Base-by-base conservation (phyloP, 208 protist species). In the Tritrichomonas musculus region DNA sequence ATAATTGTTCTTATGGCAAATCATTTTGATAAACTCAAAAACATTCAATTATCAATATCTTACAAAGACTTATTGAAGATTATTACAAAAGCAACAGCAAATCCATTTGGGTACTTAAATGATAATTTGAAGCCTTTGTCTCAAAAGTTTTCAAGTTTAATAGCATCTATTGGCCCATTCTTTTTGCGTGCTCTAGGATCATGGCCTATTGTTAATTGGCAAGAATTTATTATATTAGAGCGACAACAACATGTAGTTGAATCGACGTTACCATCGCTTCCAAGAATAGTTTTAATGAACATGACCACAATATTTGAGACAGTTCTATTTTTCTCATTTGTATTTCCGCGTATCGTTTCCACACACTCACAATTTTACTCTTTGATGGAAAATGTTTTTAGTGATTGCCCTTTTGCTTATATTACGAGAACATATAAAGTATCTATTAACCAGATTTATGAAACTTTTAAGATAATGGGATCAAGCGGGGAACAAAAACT, bases 121-220 rank as follows among this genome's bases (percentile, higher is more conserved):
- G 17, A 22, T 5, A 60, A 5, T 22, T 17, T 60, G 11, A 60
- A 60, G 53, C 53, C 53, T 22, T 60, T 60, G 17, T 60, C 53
- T 60, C 53, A 60, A 22, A 60, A 60, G 17, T 60, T 60, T 22
- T 60, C 53, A 60, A 60, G 11, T 39, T 27, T 88, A 39, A 33
- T 88, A 57, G 53, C 77, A 20, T 33, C 33, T 39, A 57, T 47
- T 53, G 77, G 77, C 4, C 77, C 77, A 60, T 88, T 53, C 30
- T 22, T 88, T 1, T 57, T 88, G n/a, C 77, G 57, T 57, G 47
- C n/a, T 20, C n/a, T 88, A 13, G 77, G 77, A n/a, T 47, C 33
- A 57, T 88, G 77, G 77, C 77, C 77, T 27, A 20, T 88, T 20
- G 44, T 57, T n/a, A 57, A 88, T 39, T 88, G 77, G 77, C 41